Conservation (phyloP, 148 eudicot genomes). For the Salicornia ramosissima region DNA sequence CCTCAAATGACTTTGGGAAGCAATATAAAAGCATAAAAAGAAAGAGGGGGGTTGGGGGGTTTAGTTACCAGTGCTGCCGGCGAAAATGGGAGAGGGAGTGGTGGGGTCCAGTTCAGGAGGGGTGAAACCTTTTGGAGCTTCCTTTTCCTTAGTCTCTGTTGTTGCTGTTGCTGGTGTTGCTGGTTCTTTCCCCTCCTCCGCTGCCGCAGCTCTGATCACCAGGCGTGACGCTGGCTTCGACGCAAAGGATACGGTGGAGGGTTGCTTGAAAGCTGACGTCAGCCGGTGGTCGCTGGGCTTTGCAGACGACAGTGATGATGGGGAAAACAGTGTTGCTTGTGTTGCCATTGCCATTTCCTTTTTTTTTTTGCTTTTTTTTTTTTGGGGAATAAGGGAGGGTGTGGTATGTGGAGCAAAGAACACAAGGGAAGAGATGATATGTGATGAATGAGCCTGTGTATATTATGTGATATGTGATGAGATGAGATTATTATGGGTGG, state of each 20-base stretch:
- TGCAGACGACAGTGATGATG: constrained; percentile 39
- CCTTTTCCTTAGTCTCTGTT: constrained; percentile 27
- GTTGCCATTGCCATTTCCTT: constrained; percentile 77
- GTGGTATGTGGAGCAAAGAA: constrained; percentile 17
- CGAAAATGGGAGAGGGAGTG: constrained; percentile 93
- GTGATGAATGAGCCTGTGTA: neutral
- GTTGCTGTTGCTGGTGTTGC: constrained; percentile 9
- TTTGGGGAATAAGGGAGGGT: no score
- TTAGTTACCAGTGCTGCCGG: constrained; percentile 58
- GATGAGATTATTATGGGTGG: neutral
- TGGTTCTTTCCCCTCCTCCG: constrained; percentile 18
- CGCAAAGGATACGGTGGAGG: constrained; percentile 14
- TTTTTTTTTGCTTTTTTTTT: constrained; percentile 8
- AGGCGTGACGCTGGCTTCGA: constrained; percentile 5
- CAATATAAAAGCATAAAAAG: no score
- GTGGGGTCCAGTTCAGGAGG: constrained; percentile 87
- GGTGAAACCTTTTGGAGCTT: constrained; percentile 65
- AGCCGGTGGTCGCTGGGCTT: constrained; percentile 28
- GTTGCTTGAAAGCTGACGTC: constrained; percentile 29
- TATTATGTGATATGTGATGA: neutral
- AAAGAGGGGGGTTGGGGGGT: no score
- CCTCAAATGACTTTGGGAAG: no score
- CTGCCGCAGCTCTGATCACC: constrained; percentile 40
- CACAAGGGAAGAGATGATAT: neutral
- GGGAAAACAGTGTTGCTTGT: constrained; percentile 72